Base-by-base conservation (phyloP, 1,284 basidiomycete genomes). In the Irpex sp. region DNA sequence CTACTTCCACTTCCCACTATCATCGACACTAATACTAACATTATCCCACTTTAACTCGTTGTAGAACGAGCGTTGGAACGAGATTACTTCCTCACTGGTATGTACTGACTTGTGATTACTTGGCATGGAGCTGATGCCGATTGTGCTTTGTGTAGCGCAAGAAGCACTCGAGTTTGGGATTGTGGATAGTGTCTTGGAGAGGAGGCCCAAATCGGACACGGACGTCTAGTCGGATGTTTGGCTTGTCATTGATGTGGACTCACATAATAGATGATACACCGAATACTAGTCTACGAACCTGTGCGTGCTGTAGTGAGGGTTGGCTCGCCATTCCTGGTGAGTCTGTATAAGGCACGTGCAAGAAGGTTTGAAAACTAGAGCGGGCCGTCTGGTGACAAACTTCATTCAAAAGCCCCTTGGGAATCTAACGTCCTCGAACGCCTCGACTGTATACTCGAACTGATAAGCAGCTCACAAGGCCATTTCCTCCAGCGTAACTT, bases 121-220 rank as follows among this genome's bases (percentile, higher is more conserved):
- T n/a, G n/a, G n/a, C n/a, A n/a, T n/a, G n/a, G 26, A 26, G 26
- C 26, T 26, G 26, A 26, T 26, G 26, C 2, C 3, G 26, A 26
- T 26, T 6, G 6, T 6, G 5, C 31, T 37, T 21, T 65, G 6
- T 65, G 6, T 72, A 92, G 92, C 94, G 4, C 84, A 89, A 72
- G 91, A 95, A 79, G 93, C 94, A 13, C 79, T 94, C 68, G 83
- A 88, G 53, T 97, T 97, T 76, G 94, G 95, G 33, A 92, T 97
- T 64, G 90, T 97, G 50, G 95, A 97, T 77, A 89, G 88, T 58
- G 93, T 97, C 66, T 81, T 97, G 58, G 88, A 92, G 76, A 88
- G 83, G 71, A 79, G 89, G 63, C 89, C 89, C 31, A 72, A 73
- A 64, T 57, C 70, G 26, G 73, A 74, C 46, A 69, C 56, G 31